Base-by-base conservation (phyloP, 139 green algal species). In the Picochlorum sp. region DNA sequence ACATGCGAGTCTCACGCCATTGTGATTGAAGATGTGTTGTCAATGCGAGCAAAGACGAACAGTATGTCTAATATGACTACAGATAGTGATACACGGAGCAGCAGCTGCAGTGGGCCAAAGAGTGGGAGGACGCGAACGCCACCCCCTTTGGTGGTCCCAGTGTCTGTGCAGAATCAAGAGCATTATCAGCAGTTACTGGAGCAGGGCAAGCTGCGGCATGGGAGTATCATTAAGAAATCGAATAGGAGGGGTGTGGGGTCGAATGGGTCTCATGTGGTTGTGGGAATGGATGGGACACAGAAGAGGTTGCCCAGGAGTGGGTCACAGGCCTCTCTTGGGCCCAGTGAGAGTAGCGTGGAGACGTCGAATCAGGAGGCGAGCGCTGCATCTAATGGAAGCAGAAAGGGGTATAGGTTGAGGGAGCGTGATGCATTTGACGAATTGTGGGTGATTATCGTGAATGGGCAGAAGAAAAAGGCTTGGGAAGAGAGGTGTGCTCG, bases 401-500 rank as follows among this genome's bases (percentile, higher is more conserved):
- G 4, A 18, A 26, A 18, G 51, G 56, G 13, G 16, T 49, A 65
- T 26, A 65, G 2, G 44, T 13, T 49, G 20, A 20, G 23, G 41
- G 21, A 49, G 58, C 20, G 13, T 16, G 47, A 52, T 24, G 11
- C 16, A 6, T 20, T 52, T 10, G 20, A 65, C n/a, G 58, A 30
- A 15, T 32, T 30, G 18, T 65, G 58, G 58, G 58, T 65, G 4
- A 32, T 65, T 52, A 65, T 65, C 0, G 58, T 65, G 20, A 59
- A 65, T 52, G 58, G 58, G 6, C 21, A 18, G 20, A 65, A 65
- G 23, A 28, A 57, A 7, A 65, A 65, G 23, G 20, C 20, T 13
- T 65, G 58, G 58, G 58, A 65, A 14, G 18, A 51, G 58, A 32
- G 15, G 26, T 28, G 20, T 45, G n/a, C 41, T 18, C 20, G 13